A percentile compares a stretch with the other conserved stretches of the same genome.
These are phyloP conservation scores for Trichomonascaceae sp. DNA, from an alignment of 1,139 yeast genomes.

Conservation along the genomic window DNA sequence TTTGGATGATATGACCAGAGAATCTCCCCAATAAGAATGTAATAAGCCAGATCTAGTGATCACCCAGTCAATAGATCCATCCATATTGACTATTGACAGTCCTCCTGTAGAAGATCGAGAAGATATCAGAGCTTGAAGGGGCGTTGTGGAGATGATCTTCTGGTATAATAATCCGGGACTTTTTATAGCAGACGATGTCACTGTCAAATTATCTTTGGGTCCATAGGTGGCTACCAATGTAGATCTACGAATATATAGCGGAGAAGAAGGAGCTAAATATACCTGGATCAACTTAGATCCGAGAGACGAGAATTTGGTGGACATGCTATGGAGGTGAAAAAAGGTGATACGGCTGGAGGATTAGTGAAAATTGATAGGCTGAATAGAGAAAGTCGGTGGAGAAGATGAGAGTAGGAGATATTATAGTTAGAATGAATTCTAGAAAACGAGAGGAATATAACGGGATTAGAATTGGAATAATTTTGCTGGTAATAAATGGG, in stretches of 20 bases:
- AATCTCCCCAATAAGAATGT: slow-evolving; percentile 28
- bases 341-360: neutral
- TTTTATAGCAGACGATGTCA: slow-evolving; percentile 7
- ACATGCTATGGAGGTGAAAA: neutral
- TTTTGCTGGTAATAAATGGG: neutral
- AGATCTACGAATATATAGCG: slow-evolving; percentile 40
- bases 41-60: slow-evolving; percentile 21
- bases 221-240: slow-evolving; percentile 44
- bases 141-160: slow-evolving; percentile 11
- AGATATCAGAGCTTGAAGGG: slow-evolving; percentile 9
- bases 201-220: slow-evolving; percentile 16
- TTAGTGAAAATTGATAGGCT: neutral
- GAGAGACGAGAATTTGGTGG: slow-evolving; percentile 5
- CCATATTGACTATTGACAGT: slow-evolving; percentile 29
- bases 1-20: slow-evolving; percentile 24
- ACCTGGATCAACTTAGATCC: slow-evolving; percentile 34
- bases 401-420: neutral
- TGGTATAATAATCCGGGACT: slow-evolving; percentile 8
- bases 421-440: no score
- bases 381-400: neutral
- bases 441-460: neutral
- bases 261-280: slow-evolving; percentile 44
- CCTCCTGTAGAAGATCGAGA: neutral
- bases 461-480: neutral
- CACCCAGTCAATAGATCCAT: slow-evolving; percentile 36